phyloP scores from a whole-genome alignment of 495 filamentous ascomycete genomes.

The Talaromyces thailandensis region DNA sequence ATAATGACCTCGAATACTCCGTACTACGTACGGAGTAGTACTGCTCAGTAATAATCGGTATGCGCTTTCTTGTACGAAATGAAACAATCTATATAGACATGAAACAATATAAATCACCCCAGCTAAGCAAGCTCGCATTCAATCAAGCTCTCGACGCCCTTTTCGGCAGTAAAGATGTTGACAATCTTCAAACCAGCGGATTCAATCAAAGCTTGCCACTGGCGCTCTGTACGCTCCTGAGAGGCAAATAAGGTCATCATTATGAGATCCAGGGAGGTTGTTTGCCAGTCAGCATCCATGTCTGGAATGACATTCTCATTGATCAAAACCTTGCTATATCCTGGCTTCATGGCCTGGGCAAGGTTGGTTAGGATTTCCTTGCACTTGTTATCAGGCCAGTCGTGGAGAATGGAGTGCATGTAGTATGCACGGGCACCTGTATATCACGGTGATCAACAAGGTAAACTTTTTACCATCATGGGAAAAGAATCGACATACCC shows the following conservation, averaged over 20 bases:
- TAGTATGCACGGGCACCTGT: conserved; percentile 30
- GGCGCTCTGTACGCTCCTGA: conserved; percentile 25
- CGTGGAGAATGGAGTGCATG: conserved; percentile 39
- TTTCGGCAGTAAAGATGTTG: conserved; percentile 18
- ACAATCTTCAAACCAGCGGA: conserved; percentile 56
- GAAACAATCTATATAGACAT: background rate
- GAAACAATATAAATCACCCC: background rate
- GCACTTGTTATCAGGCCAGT: conserved; percentile 38
- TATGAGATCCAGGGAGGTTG: conserved; percentile 35
- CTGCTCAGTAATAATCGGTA: background rate
- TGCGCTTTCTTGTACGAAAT: background rate
- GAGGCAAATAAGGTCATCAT: conserved; percentile 31
- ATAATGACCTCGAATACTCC: background rate
- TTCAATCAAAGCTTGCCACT: conserved; percentile 23
- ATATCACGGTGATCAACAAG: background rate
- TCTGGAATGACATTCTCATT: conserved; percentile 45
- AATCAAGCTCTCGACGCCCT: conserved; percentile 22
- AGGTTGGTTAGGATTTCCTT: conserved; percentile 34
- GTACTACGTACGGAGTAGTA: background rate
- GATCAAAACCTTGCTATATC: conserved; percentile 40
- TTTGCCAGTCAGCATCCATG: conserved; percentile 26
- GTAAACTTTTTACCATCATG: background rate
- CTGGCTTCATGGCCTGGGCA: conserved; percentile 36
- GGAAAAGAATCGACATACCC: conserved; percentile 12
- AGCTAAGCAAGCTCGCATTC: conserved; percentile 17